Base-by-base conservation (phyloP, 495 filamentous ascomycete species). In the Annulohypoxylon moriforme region DNA sequence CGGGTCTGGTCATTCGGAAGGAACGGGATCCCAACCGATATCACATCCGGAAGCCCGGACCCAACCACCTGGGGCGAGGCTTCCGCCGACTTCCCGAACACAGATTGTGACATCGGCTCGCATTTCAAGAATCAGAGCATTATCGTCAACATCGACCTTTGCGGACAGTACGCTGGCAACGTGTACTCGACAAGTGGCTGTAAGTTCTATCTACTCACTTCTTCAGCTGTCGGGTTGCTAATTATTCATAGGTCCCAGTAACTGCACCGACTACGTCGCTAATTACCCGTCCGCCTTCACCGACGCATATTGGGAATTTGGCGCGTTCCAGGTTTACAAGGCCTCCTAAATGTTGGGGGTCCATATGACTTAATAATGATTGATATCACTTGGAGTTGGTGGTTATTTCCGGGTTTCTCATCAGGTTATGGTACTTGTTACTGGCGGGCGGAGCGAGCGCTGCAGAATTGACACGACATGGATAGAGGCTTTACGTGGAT, bases 291-390 rank as follows among this genome's bases (percentile, higher is more conserved):
- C 74, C 4, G 89, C 86, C 0, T 92, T 92, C 74, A 63, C 64
- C n/a, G 79, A 89, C 44, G 83, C 89, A 0, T 92, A 88, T 74
- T 93, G 90, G 90, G 79, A 85, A 38, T 87, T 93, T 76, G 90
- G 89, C 14, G 82, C 82, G 5, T 86, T 92, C 56, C 83, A 86
- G 61, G 87, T 93, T 14, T 93, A 89, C 71, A 77, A 85, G 72
- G 77, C 70, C 14, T 55, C 71, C n/a, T 76, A 55, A 52, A 5
- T 1, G 13, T 27, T 36, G 1, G 20, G 29, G 11, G 14, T 29
- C 18, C 13, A 40, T 44, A 36, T 22, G 53, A 38, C 22, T 14
- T 6, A 46, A 3, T 73, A 58, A 68, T 68, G 29, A 55, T 34
- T 65, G 22, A n/a, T 55, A 33, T 29, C 18, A 46, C 47, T 73